Conservation (phyloP, 495 filamentous ascomycete species). For the Daldinia grandis region DNA sequence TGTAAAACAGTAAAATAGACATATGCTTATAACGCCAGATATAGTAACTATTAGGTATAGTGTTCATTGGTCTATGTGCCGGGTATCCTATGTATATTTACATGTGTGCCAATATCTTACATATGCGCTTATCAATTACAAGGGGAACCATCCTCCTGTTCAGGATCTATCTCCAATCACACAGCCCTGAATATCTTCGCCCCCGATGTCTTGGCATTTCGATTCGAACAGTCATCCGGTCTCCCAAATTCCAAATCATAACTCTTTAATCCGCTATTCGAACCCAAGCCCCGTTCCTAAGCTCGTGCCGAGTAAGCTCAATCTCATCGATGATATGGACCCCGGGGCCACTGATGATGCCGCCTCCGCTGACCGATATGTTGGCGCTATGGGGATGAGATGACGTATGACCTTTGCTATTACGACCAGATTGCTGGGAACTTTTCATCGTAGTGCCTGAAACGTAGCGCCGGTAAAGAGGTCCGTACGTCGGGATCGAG, state of each 20-base stretch:
- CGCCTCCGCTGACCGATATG: not conserved
- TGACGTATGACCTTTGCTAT: not conserved
- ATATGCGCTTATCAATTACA: not conserved
- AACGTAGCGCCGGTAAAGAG: not conserved
- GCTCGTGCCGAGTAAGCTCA: not conserved
- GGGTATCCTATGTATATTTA: constrained; percentile 5
- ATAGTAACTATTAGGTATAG: not conserved
- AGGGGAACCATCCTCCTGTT: too few relatives aligned
- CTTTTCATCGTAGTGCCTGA: not conserved
- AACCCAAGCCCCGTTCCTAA: not conserved
- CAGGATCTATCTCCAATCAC: not conserved
- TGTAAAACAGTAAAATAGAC: not conserved
- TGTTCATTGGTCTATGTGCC: not conserved
- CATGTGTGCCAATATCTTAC: not conserved
- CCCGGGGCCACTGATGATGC: not conserved
- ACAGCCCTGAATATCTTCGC: not conserved
- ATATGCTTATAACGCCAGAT: not conserved
- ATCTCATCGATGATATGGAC: not conserved
- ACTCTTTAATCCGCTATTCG: not conserved
- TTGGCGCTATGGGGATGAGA: not conserved
- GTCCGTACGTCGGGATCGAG: constrained; percentile 1
- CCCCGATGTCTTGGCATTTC: not conserved
- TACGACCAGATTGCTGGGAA: not conserved
- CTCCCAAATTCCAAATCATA: not conserved
- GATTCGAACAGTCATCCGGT: not conserved